A percentile compares a stretch with the other conserved stretches of the same genome.
Evolutionary conservation across 2,329 filamentous ascomycete species (phyloP).

Genomic region (Alternaria burnsii): DNA sequence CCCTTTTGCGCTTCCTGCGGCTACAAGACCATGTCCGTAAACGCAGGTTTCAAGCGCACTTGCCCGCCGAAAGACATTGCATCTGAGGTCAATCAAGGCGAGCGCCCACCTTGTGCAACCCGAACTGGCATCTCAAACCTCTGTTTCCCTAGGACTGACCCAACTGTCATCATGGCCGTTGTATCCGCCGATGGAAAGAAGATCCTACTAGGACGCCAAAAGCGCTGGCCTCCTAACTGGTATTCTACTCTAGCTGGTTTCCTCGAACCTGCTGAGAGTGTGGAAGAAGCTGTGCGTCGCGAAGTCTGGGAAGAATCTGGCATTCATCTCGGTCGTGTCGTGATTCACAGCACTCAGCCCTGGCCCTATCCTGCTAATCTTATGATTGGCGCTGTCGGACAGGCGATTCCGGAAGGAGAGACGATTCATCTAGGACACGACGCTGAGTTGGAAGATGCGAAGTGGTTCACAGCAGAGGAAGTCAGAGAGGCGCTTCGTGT

Average conservation of each 20-base stretch:
- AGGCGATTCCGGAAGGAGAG: slow-evolving; percentile 83
- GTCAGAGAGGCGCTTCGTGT: slow-evolving; percentile 75
- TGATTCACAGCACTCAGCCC: slow-evolving; percentile 61
- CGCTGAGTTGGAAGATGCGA: slow-evolving; percentile 87
- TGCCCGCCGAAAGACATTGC: slow-evolving; percentile 76
- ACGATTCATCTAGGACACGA: slow-evolving; percentile 84
- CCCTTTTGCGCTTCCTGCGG: slow-evolving; percentile 93
- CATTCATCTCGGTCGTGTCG: slow-evolving; percentile 58
- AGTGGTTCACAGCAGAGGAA: slow-evolving; percentile 86
- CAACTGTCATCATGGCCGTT: slow-evolving; percentile 94
- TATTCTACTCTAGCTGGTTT: slow-evolving; percentile 80
- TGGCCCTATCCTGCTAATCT: slow-evolving; percentile 64
- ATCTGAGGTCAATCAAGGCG: slow-evolving; percentile 53
- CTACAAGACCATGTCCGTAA: slow-evolving; percentile 77
- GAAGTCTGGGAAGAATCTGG: slow-evolving; percentile 63
- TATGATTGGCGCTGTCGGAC: slow-evolving; percentile 76
- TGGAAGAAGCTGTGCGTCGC: slow-evolving; percentile 61
- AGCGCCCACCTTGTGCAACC: slow-evolving; percentile 78
- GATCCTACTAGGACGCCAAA: slow-evolving; percentile 84
- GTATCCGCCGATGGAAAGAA: slow-evolving; percentile 80
- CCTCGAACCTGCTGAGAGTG: slow-evolving; percentile 60
- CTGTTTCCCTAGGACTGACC: slow-evolving; percentile 89
- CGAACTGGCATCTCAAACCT: slow-evolving; percentile 89
- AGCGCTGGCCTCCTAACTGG: slow-evolving; percentile 83
- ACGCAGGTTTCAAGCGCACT: slow-evolving; percentile 81